Evolutionary conservation across 768 basidiomycete genomes (phyloP).

Genomic region (Collybia sp.): DNA sequence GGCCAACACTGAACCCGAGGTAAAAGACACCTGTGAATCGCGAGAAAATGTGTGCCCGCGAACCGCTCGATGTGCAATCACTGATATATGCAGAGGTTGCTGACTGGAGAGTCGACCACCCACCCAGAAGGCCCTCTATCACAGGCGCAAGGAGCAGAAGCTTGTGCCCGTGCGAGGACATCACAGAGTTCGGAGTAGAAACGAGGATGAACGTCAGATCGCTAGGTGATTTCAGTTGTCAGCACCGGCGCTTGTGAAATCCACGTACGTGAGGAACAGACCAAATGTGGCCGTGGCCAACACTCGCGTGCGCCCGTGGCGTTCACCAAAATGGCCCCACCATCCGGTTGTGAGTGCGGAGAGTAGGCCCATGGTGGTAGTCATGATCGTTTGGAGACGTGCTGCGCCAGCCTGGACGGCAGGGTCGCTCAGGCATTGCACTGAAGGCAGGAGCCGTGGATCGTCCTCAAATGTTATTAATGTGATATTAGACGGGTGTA

Average conservation of each 20-base stretch:
- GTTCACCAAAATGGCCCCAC: slow-evolving; percentile 86
- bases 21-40: slow-evolving; percentile 75
- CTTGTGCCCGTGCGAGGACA: slow-evolving; percentile 66
- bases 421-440: slow-evolving; percentile 37
- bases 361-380: slow-evolving; percentile 72
- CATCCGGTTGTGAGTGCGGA: slow-evolving; percentile 83
- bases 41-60: slow-evolving; percentile 69
- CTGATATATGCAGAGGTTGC: slow-evolving; percentile 80
- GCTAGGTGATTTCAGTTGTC: slow-evolving; percentile 29
- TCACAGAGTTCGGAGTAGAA: slow-evolving; percentile 60
- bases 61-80: slow-evolving; percentile 83
- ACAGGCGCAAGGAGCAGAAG: slow-evolving; percentile 76
- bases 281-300: slow-evolving; percentile 71
- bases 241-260: background rate
- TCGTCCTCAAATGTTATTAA: slow-evolving; percentile 19
- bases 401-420: slow-evolving; percentile 70
- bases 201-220: slow-evolving; percentile 83
- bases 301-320: slow-evolving; percentile 72
- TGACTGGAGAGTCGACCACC: slow-evolving; percentile 73
- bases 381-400: slow-evolving; percentile 70
- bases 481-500: slow-evolving; percentile 12
- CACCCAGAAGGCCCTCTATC: slow-evolving; percentile 80
- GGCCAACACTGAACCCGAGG: slow-evolving; percentile 74
- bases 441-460: slow-evolving; percentile 30
- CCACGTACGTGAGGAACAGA: slow-evolving; percentile 31